phyloP scores from a whole-genome alignment of 305 asterid species.

The Rubia balearica region DNA sequence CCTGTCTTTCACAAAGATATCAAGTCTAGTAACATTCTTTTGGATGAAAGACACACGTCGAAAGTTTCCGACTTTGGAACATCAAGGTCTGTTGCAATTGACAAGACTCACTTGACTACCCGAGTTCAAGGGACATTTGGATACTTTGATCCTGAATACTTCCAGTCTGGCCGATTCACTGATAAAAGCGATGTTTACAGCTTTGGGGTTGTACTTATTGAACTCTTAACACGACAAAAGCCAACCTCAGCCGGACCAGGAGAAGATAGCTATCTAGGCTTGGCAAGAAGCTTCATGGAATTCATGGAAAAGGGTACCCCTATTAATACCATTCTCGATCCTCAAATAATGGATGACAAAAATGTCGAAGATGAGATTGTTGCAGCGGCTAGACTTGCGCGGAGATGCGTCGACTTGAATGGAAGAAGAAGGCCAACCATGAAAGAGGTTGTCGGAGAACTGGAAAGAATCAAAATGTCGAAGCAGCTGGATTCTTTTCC shows the following conservation, averaged over 20 bases:
- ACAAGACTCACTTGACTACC: constrained; percentile 1
- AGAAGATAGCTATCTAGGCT: background rate
- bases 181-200: background rate
- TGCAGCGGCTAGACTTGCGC: background rate
- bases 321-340: background rate
- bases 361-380: background rate
- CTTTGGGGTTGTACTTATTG: background rate
- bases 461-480: background rate
- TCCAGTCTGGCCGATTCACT: background rate
- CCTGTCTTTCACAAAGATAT: background rate
- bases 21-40: background rate
- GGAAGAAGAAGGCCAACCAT: background rate
- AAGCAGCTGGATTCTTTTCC: background rate
- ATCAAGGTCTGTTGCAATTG: constrained; percentile 7
- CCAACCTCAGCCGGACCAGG: background rate
- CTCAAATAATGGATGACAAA: background rate
- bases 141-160: background rate
- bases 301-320: constrained; percentile 21
- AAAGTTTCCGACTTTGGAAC: constrained; percentile 1
- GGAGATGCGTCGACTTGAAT: background rate
- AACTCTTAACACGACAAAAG: background rate
- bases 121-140: constrained; percentile 7
- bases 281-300: background rate
- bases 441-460: background rate
- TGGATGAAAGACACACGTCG: background rate